phyloP scores from a whole-genome alignment of 176 grass and related monocot species.

The Carex pumila region DNA sequence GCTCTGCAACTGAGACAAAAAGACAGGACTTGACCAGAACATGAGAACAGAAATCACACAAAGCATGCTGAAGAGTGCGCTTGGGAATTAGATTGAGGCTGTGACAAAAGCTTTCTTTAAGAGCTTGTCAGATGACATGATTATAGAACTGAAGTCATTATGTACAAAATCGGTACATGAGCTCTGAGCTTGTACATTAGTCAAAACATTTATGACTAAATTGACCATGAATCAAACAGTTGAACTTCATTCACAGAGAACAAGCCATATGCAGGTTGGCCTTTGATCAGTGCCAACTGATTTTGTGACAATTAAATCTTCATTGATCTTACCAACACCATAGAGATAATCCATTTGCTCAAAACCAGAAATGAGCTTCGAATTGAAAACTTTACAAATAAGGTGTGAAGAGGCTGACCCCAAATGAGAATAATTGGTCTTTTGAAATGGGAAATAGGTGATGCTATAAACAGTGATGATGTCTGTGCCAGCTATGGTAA shows the following conservation, averaged over 20 bases:
- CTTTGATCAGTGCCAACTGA: slow-evolving; percentile 21
- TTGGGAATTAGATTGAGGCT: slow-evolving; percentile 78
- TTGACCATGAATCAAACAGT: background rate
- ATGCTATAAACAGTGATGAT: too few species aligned
- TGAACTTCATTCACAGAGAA: background rate
- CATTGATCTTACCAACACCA: background rate
- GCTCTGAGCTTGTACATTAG: background rate
- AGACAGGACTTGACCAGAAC: too few species aligned
- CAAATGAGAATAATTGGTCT: too few species aligned
- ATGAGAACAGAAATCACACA: slow-evolving; percentile 68
- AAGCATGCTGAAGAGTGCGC: slow-evolving; percentile 76
- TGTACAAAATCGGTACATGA: background rate
- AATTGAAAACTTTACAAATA: too few species aligned
- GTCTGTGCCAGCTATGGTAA: too few species aligned
- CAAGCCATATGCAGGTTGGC: slow-evolving; percentile 16
- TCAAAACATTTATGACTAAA: background rate
- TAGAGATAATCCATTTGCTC: background rate
- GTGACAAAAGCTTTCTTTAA: slow-evolving; percentile 59
- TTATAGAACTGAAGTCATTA: background rate
- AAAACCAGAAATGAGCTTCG: too few species aligned
- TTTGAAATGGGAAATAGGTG: too few species aligned
- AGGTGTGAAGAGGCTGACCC: too few species aligned
- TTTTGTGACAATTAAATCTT: slow-evolving; percentile 19
- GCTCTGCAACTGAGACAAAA: slow-evolving; percentile 29
- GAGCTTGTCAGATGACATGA: slow-evolving; percentile 54